These are phyloP conservation scores for Orychophragmus violaceus DNA, from an alignment of 345 rosid species.

Conservation along the genomic window DNA sequence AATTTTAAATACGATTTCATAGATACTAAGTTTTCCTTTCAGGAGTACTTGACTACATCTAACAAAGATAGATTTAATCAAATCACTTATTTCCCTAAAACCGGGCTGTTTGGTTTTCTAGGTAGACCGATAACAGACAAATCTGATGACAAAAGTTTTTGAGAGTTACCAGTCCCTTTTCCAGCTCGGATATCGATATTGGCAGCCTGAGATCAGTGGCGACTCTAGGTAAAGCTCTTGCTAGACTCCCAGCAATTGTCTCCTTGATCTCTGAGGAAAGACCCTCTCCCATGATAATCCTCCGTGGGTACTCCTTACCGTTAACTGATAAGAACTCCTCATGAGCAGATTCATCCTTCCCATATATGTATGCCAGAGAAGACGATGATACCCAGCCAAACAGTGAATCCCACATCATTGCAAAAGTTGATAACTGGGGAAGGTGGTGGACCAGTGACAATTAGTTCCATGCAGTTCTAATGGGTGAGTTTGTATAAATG, in stretches of 20 bases:
- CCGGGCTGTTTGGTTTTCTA: not conserved
- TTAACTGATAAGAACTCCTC: no score
- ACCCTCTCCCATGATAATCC: no score
- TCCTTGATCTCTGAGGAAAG: no score
- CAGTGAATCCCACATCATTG: constrained; percentile 78
- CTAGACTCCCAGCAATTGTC: constrained; percentile 66
- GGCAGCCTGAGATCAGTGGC: no score
- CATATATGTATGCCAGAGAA: no score
- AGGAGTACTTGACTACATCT: not conserved
- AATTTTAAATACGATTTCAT: not conserved
- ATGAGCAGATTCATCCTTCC: no score
- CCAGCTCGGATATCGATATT: constrained; percentile 60
- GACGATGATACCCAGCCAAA: no score
- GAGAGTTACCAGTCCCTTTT: constrained; percentile 59
- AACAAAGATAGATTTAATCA: not conserved
- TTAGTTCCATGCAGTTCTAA: not conserved
- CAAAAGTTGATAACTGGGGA: constrained; percentile 70
- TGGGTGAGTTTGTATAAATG: not conserved
- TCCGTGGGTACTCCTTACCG: no score
- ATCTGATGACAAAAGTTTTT: not conserved
- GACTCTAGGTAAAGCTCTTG: constrained; percentile 74
- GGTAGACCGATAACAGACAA: not conserved
- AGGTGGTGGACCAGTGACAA: not conserved
- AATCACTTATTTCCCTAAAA: not conserved
- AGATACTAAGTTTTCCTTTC: not conserved